phyloP scores from a whole-genome alignment of 495 filamentous ascomycete genomes.

The Lepraria neglecta region DNA sequence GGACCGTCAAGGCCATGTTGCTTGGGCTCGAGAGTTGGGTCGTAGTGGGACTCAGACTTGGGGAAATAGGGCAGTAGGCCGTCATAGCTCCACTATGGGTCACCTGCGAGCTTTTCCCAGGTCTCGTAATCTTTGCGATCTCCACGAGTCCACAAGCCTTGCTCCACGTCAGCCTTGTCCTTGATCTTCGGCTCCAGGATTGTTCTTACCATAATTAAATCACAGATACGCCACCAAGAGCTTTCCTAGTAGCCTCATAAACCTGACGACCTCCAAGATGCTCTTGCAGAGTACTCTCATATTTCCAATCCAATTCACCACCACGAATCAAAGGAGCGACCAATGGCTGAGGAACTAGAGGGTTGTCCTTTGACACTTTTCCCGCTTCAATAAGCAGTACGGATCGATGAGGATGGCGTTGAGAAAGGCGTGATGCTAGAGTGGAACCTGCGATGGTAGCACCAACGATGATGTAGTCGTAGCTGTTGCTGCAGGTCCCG shows the following conservation, averaged over 20 bases:
- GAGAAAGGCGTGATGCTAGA: conserved; percentile 34
- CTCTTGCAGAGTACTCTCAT: conserved; percentile 32
- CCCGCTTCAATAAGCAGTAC: conserved; percentile 34
- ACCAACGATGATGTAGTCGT: conserved; percentile 37
- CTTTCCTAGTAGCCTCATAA: conserved; percentile 33
- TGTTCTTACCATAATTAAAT: conserved; percentile 24
- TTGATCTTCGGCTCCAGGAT: too few species aligned
- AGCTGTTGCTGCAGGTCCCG: conserved; percentile 6
- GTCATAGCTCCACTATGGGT: conserved; percentile 36
- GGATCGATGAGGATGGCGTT: conserved; percentile 23
- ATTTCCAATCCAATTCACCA: conserved; percentile 34
- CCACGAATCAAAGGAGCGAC: conserved; percentile 23
- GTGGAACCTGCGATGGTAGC: conserved; percentile 42
- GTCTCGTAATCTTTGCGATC: conserved; percentile 35
- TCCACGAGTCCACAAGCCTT: conserved; percentile 34
- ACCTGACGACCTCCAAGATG: conserved; percentile 27
- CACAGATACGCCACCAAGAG: conserved; percentile 30
- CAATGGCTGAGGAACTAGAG: conserved; percentile 18
- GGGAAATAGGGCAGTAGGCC: conserved; percentile 32
- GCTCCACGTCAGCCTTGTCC: not conserved
- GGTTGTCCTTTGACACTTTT: conserved; percentile 24
- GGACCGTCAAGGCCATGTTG: conserved; percentile 32
- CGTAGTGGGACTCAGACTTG: conserved; percentile 20
- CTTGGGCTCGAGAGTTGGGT: conserved; percentile 20
- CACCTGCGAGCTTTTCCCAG: conserved; percentile 34